phyloP scores from a whole-genome alignment of 495 filamentous ascomycete genomes.

The Hyaloscypha hepaticicola region DNA sequence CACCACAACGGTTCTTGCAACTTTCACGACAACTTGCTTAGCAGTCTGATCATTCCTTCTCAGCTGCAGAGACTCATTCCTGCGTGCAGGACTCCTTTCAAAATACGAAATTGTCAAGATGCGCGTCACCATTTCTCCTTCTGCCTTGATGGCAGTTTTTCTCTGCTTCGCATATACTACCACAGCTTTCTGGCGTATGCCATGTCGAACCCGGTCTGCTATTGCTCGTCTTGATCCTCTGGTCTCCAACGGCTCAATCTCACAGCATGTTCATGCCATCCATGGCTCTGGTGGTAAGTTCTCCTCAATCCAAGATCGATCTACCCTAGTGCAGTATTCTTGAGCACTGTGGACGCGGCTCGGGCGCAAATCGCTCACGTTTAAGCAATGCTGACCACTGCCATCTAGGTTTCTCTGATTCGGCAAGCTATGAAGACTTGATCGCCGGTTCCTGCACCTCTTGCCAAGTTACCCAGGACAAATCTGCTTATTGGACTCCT shows the following conservation, averaged over 20 bases:
- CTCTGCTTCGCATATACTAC: background rate
- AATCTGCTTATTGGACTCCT: conserved; percentile 70
- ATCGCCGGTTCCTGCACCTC: conserved; percentile 57
- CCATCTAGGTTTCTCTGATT: conserved; percentile 46
- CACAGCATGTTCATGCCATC: conserved; percentile 72
- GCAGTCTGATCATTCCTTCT: background rate
- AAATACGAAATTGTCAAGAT: conserved; percentile 11
- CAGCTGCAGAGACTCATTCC: background rate
- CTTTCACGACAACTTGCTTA: background rate
- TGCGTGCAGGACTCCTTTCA: background rate
- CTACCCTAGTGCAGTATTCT: too few species aligned
- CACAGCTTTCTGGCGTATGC: conserved; percentile 83
- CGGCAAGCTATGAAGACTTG: conserved; percentile 49
- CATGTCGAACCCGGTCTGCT: conserved; percentile 66
- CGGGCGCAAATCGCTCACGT: too few species aligned
- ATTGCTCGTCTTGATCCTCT: conserved; percentile 73
- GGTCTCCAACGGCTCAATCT: conserved; percentile 42
- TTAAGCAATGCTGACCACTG: background rate
- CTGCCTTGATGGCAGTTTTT: conserved; percentile 1
- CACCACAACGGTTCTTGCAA: background rate
- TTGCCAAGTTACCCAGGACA: conserved; percentile 62
- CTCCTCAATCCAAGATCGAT: background rate
- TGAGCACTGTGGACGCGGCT: too few species aligned
- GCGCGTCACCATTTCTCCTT: background rate
- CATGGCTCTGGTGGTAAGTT: conserved; percentile 63